Evolutionary conservation across 495 filamentous ascomycete species (phyloP).

Genomic region (Amorphotheca resinae): DNA sequence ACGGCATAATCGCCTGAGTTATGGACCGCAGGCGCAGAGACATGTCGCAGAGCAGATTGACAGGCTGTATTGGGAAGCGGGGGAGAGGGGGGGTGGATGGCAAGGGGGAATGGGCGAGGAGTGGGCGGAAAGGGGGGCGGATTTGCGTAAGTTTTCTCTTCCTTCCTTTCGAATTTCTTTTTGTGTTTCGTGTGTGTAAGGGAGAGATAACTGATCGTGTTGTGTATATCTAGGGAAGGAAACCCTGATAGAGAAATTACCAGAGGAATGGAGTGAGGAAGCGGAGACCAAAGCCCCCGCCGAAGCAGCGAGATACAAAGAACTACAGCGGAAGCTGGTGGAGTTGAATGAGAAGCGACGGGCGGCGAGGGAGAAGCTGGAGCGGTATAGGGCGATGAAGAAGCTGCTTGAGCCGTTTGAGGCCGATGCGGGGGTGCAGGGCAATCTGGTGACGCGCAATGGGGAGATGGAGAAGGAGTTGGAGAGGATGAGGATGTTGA

Average conservation of each 20-base stretch:
- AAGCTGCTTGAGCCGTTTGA: conserved; percentile 48
- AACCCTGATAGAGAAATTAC: conserved; percentile 30
- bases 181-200: not conserved
- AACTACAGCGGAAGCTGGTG: conserved; percentile 38
- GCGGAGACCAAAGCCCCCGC: conserved; percentile 19
- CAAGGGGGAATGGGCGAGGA: conserved; percentile 27
- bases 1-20: conserved; percentile 59
- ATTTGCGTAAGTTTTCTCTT: conserved; percentile 20
- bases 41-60: conserved; percentile 79
- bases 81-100: conserved; percentile 23
- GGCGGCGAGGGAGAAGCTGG: conserved; percentile 40
- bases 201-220: not conserved
- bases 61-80: conserved; percentile 49
- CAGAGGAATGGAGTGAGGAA: conserved; percentile 28
- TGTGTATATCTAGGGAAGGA: conserved; percentile 24
- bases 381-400: conserved; percentile 42
- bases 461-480: conserved; percentile 63
- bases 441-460: conserved; percentile 63
- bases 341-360: conserved; percentile 39
- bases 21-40: conserved; percentile 60
- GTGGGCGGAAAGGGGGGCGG: conserved; percentile 34
- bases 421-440: conserved; percentile 50
- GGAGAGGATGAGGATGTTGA: conserved; percentile 62
- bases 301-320: conserved; percentile 37
- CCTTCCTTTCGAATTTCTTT: not conserved